These are phyloP conservation scores for Plasmopara viticola DNA, from an alignment of 352 stramenopile species.

Conservation along the genomic window DNA sequence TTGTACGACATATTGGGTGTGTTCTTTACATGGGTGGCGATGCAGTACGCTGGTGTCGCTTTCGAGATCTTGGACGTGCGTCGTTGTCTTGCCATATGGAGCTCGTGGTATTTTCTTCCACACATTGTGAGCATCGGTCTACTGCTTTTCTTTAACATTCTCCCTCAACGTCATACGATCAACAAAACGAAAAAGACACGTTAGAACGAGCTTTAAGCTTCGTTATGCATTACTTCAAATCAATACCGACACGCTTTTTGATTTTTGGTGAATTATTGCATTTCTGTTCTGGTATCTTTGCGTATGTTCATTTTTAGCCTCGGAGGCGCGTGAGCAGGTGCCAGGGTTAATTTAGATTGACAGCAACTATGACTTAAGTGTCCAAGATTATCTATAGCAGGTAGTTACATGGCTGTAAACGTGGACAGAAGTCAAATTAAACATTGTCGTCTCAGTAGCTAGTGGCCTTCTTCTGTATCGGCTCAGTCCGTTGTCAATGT, in stretches of 20 bases:
- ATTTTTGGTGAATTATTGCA: slow-evolving; percentile 26
- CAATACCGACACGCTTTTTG: not conserved
- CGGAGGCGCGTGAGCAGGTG: slow-evolving; percentile 1
- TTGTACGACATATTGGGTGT: slow-evolving; percentile 72
- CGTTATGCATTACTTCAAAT: not conserved
- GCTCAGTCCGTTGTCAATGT: slow-evolving; percentile 28
- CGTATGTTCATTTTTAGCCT: slow-evolving; percentile 4
- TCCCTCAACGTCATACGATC: slow-evolving; percentile 31
- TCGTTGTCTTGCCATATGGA: slow-evolving; percentile 70
- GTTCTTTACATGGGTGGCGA: slow-evolving; percentile 73
- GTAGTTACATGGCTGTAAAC: no score
- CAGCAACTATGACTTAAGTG: not conserved
- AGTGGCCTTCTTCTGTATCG: slow-evolving; percentile 5
- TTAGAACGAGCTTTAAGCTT: slow-evolving; percentile 17
- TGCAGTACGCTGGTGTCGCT: slow-evolving; percentile 82
- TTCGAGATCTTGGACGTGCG: slow-evolving; percentile 80
- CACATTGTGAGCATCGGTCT: slow-evolving; percentile 54
- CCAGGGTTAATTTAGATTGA: slow-evolving; percentile 14
- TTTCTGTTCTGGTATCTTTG: slow-evolving; percentile 6
- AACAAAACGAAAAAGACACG: slow-evolving; percentile 38
- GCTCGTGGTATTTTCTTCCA: slow-evolving; percentile 77
- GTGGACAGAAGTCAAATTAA: not conserved
- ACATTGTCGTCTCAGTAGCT: slow-evolving; percentile 10
- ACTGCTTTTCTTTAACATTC: slow-evolving; percentile 53
- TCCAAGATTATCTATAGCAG: no score